A percentile compares a stretch with the other conserved stretches of the same genome.
These are phyloP conservation scores for Annona cherimola DNA, from an alignment of 164 flowering plant species.

Conservation along the genomic window DNA sequence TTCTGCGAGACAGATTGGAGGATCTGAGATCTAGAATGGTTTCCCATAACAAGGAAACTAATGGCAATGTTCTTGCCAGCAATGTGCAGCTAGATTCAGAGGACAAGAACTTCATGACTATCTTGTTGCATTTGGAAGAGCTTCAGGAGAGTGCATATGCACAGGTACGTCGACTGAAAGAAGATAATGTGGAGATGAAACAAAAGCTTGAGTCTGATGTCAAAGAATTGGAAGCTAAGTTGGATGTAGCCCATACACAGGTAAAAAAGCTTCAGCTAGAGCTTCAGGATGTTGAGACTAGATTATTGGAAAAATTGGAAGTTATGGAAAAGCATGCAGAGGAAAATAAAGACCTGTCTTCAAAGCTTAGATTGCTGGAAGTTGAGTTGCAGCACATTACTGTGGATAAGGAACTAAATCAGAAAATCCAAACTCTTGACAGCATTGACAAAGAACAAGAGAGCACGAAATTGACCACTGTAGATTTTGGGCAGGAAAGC, in stretches of 20 bases:
- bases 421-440: slow-evolving; percentile 40
- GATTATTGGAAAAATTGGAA: slow-evolving; percentile 36
- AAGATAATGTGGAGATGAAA: slow-evolving; percentile 15
- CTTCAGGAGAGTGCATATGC: slow-evolving; percentile 34
- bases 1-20: slow-evolving; percentile 40
- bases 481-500: slow-evolving; percentile 33
- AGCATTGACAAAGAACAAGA: slow-evolving; percentile 41
- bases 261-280: slow-evolving; percentile 59
- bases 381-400: slow-evolving; percentile 45
- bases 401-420: slow-evolving; percentile 37
- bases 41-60: slow-evolving; percentile 22
- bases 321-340: slow-evolving; percentile 41
- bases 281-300: slow-evolving; percentile 41
- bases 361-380: slow-evolving; percentile 46
- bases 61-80: slow-evolving; percentile 15
- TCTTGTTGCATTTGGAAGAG: slow-evolving; percentile 41
- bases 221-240: slow-evolving; percentile 29
- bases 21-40: slow-evolving; percentile 28
- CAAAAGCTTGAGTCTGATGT: slow-evolving; percentile 21
- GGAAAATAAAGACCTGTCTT: slow-evolving; percentile 40
- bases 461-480: slow-evolving; percentile 24
- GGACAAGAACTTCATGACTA: slow-evolving; percentile 21
- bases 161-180: slow-evolving; percentile 31
- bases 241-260: slow-evolving; percentile 35
- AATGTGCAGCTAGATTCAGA: slow-evolving; percentile 23